Base-by-base conservation (phyloP, 2,329 filamentous ascomycete species). In the Colletotrichum gigasporum region DNA sequence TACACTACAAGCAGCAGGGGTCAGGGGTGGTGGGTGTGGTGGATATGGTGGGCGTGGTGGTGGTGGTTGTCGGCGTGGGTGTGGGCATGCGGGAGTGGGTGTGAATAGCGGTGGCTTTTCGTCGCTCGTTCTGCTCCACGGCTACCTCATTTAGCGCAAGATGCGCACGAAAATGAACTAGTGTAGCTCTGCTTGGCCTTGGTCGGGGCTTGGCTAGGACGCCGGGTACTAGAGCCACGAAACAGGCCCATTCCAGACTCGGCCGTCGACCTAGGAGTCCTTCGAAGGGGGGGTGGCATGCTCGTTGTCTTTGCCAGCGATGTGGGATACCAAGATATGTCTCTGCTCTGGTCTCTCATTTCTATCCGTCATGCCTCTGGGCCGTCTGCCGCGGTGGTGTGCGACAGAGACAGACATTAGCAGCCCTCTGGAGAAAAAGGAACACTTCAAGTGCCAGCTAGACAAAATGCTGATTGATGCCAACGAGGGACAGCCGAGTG, bases 181-280 rank as follows among this genome's bases (percentile, higher is more conserved):
- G n/a, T n/a, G n/a, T n/a, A n/a, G 53, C 14, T 30, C 24, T 18
- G 54, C 14, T 45, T 37, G 44, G 32, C 24, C 34, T 59, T 35
- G 60, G 12, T 14, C 45, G 54, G 54, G 26, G 24, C 26, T 16
- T 39, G 47, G 47, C 28, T 52, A 41, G 26, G 55, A 41, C 20
- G 41, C 47, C 55, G 47, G 61, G 47, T 42, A 42, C 55, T 52
- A 60, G 61, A 60, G 47, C 61, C 61, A 60, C 55, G 55, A 60
- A 53, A 60, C 61, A 41, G 26, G 14, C 34, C 55, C 47, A 60
- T 64, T 48, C 55, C 61, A 64, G 61, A 37, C 32, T 60, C 45
- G 47, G 60, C 20, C 24, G 32, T 52, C 11, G 30, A 47, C 32
- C 35, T 35, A 14, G 14, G 39, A 6, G 24, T 39, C 16, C 14